These are phyloP conservation scores for Xylaria sp. DNA, from an alignment of 2,329 filamentous ascomycete genomes.

Conservation along the genomic window DNA sequence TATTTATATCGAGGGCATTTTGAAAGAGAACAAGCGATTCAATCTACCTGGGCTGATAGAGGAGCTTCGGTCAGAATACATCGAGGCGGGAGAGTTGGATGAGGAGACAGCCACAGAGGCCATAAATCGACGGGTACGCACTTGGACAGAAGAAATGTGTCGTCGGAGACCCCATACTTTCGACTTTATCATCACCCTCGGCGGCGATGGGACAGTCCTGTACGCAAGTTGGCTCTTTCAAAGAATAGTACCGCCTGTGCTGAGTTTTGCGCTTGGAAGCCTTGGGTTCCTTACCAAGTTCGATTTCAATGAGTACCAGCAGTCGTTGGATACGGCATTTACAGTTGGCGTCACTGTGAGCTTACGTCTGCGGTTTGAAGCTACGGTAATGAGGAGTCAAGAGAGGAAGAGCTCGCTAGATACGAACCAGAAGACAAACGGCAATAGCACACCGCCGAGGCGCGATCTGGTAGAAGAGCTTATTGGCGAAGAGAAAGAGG, in stretches of 20 bases:
- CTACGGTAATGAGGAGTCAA: constrained; percentile 87
- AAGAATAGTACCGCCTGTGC: constrained; percentile 89
- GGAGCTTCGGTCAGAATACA: constrained; percentile 64
- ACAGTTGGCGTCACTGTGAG: constrained; percentile 88
- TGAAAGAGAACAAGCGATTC: constrained; percentile 78
- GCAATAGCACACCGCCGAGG: constrained; percentile 54
- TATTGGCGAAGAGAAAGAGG: constrained; percentile 85
- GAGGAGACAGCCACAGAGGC: constrained; percentile 51
- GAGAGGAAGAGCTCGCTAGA: constrained; percentile 52
- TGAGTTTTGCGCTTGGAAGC: constrained; percentile 91
- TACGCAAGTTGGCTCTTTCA: constrained; percentile 98
- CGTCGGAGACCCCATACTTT: constrained; percentile 83
- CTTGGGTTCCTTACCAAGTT: constrained; percentile 97
- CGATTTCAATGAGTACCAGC: constrained; percentile 80
- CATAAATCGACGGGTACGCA: constrained; percentile 70
- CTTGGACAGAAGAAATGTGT: constrained; percentile 87
- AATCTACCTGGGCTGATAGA: constrained; percentile 75
- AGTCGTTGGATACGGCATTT: constrained; percentile 78
- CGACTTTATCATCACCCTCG: constrained; percentile 91
- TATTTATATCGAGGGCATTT: constrained; percentile 83
- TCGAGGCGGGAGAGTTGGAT: constrained; percentile 51
- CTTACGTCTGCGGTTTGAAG: constrained; percentile 88
- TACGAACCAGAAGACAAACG: constrained; percentile 43
- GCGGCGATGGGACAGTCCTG: constrained; percentile 95
- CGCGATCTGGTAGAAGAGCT: constrained; percentile 89